A percentile compares a stretch with the other conserved stretches of the same genome.
phyloP scores from a whole-genome alignment of 345 rosid genomes.

The Capsella bursapastoris region DNA sequence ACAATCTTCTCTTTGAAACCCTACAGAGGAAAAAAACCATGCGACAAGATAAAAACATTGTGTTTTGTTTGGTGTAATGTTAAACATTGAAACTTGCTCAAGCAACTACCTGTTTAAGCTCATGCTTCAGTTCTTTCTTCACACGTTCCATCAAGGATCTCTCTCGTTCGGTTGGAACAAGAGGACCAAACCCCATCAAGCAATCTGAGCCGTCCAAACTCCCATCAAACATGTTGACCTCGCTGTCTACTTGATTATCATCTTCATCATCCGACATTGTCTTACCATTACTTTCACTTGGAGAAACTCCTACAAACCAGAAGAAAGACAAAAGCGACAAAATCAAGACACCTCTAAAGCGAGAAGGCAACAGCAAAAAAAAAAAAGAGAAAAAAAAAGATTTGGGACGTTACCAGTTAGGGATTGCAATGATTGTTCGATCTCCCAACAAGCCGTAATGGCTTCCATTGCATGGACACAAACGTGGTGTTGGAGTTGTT shows the following conservation, averaged over 20 bases:
- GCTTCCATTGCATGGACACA: constrained; percentile 94
- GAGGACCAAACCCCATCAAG: constrained; percentile 84
- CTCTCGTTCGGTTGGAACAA: constrained; percentile 80
- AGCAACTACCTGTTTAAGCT: constrained; percentile 72
- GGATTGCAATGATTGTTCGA: constrained; percentile 76
- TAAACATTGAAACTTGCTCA: constrained; percentile 7
- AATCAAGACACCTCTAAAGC: background rate
- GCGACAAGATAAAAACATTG: background rate
- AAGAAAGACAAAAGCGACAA: background rate
- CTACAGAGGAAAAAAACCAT: constrained; percentile 41
- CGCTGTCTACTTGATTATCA: constrained; percentile 76
- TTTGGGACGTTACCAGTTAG: constrained; percentile 56
- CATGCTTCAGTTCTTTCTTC: constrained; percentile 84
- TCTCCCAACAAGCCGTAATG: constrained; percentile 85
- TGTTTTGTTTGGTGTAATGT: constrained; percentile 4
- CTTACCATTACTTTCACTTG: constrained; percentile 83
- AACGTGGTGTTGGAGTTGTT: constrained; percentile 85
- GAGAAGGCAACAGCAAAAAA: background rate
- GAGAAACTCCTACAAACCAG: constrained; percentile 58
- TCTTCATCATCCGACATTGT: constrained; percentile 94
- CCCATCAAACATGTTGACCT: constrained; percentile 59
- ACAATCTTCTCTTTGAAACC: constrained; percentile 88
- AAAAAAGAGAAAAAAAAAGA: background rate
- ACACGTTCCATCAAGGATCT: constrained; percentile 91
- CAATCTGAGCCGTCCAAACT: constrained; percentile 55